Base-by-base conservation (phyloP, 352 stramenopile species). In the Thraustotheca clavata region DNA sequence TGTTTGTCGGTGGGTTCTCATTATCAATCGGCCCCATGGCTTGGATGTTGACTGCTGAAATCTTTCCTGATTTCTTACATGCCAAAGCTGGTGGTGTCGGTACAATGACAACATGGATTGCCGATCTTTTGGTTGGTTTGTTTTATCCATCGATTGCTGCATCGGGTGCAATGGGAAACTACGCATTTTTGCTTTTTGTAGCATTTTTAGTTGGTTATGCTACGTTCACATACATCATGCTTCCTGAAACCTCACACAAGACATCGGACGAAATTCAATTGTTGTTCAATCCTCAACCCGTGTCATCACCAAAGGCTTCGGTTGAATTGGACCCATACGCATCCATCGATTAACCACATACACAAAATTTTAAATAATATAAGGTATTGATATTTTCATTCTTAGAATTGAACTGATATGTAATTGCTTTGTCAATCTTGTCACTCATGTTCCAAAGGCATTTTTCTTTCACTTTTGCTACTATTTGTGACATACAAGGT, bases 21-120 rank as follows among this genome's bases (percentile, higher is more conserved):
- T 71, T 76, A n/a, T 82, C 73, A 24, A 66, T 86, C 11, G 79
- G 77, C 0, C 70, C 79, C 1, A 67, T 89, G 7, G 73, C 73
- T 32, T 89, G 73, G 62, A 68, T 76, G 1, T 73, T 89, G 4
- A 73, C 68, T 3, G 63, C 76, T 3, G 76, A 79, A 9, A 60
- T 89, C 14, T 89, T 89, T 62, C 76, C 79, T 0, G 69, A 87
- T n/a, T 69, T 73, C 3, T 67, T 85, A 39, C 75, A 77, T 1
- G 74, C 75, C 12, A 82, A 59, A 5, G 79, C 73, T 18, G 68
- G 69, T n/a, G 79, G 74, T 2, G 54, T 87, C 36, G 73, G 72
- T 49, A 76, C 83, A 20, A 74, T 76, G 36, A 67, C 70, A 48
- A 89, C 79, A 62, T 89, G 74, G 73, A 39, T 72, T 11, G 76